phyloP scores from a whole-genome alignment of 2,329 filamentous ascomycete species.

The Botrytis pseudocinerea region DNA sequence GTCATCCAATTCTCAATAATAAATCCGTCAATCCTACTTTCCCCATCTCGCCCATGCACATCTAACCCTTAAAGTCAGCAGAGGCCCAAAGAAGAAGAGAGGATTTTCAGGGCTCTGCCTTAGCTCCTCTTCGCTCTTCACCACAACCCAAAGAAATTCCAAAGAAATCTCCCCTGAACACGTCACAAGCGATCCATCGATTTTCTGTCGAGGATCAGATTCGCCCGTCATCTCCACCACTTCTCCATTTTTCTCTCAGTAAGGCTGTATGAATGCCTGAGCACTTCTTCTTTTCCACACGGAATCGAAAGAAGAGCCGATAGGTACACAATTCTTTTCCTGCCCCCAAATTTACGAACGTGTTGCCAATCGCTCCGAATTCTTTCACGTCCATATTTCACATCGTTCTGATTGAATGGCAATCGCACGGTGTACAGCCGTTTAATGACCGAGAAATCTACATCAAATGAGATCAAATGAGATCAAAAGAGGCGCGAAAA shows the following conservation, averaged over 20 bases:
- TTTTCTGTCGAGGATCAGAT: not conserved
- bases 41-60: not conserved
- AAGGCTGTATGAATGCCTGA: conserved; percentile 11
- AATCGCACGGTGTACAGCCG: not conserved
- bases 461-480: conserved; percentile 7
- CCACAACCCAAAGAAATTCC: not conserved
- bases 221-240: not conserved
- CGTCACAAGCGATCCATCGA: conserved; percentile 11
- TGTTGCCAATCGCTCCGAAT: conserved; percentile 16
- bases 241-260: not conserved
- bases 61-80: not conserved
- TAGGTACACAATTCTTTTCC: conserved; percentile 15
- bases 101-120: conserved; percentile 10
- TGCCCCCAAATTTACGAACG: not conserved
- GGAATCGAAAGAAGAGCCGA: conserved; percentile 8
- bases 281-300: not conserved
- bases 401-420: not conserved
- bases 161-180: conserved; percentile 15
- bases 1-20: not conserved
- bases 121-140: not conserved
- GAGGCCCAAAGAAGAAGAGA: not conserved
- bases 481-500: not conserved
- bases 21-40: not conserved
- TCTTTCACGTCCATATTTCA: not conserved
- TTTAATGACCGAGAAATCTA: not conserved